Conservation (phyloP, 2,329 filamentous ascomycete genomes). For the Neopestalotiopsis sp. region DNA sequence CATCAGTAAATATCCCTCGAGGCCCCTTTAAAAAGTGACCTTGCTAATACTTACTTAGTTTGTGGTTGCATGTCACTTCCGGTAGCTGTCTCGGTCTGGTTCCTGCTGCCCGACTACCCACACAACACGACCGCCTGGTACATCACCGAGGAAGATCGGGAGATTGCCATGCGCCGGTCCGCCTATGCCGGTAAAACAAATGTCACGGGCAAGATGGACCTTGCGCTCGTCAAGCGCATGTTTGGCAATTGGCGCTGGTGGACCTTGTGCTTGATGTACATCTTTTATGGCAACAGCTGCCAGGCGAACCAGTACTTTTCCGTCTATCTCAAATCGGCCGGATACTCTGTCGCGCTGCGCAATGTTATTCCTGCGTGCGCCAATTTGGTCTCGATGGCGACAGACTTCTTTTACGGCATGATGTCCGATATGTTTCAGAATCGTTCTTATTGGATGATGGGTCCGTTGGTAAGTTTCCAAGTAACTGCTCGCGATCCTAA, state of each 20-base stretch:
- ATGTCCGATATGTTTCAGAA: conserved; percentile 21
- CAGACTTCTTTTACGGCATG: conserved; percentile 20
- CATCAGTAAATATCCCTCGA: conserved; percentile 25
- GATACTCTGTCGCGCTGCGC: conserved; percentile 23
- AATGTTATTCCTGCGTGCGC: conserved; percentile 26
- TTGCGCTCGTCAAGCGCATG: conserved; percentile 30
- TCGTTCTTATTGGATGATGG: conserved; percentile 20
- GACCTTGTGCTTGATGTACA: conserved; percentile 19
- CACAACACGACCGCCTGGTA: conserved; percentile 34
- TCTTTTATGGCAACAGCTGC: conserved; percentile 35
- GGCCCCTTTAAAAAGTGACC: neutral
- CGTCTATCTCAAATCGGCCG: conserved; percentile 27
- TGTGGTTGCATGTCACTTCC: conserved; percentile 35
- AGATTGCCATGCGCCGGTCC: conserved; percentile 30
- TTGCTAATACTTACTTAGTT: conserved; percentile 11
- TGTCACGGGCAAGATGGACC: conserved; percentile 28
- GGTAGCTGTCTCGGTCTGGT: conserved; percentile 32
- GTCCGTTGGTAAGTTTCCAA: conserved; percentile 12
- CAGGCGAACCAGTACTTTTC: conserved; percentile 31
- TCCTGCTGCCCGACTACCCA: conserved; percentile 35
- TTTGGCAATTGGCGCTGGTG: conserved; percentile 36
- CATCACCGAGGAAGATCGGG: conserved; percentile 30
- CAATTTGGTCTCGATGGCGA: conserved; percentile 20
- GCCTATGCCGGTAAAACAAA: conserved; percentile 31
- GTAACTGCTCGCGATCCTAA: neutral